Conservation (phyloP, 2,329 filamentous ascomycete species). For the Juglanconis juglandina region DNA sequence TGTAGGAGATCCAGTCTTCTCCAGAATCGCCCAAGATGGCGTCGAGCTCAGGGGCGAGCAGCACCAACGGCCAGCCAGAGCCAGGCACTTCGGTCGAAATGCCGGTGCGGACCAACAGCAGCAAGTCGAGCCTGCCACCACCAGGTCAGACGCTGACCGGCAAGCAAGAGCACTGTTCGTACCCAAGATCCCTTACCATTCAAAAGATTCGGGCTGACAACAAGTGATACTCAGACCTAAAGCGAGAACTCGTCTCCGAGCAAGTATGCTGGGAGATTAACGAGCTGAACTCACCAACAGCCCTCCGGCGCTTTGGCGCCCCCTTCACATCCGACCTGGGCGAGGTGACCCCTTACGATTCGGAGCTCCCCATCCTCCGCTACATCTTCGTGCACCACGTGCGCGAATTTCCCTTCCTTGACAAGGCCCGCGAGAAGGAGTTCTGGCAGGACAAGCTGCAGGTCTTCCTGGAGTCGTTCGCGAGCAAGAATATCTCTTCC, state of each 20-base stretch:
- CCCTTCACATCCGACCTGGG: constrained; percentile 91
- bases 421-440: constrained; percentile 96
- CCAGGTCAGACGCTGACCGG: constrained; percentile 66
- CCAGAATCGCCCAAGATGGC: not conserved
- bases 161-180: constrained; percentile 94
- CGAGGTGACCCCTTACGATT: constrained; percentile 89
- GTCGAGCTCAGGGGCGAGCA: not conserved
- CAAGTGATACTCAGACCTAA: constrained; percentile 64
- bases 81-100: constrained; percentile 11
- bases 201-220: constrained; percentile 23
- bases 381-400: constrained; percentile 99
- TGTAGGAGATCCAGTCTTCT: not conserved
- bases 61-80: constrained; percentile 8
- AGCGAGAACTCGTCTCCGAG: constrained; percentile 86
- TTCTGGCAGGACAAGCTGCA: constrained; percentile 99
- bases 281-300: constrained; percentile 92
- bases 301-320: constrained; percentile 89
- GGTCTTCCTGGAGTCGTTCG: constrained; percentile 93
- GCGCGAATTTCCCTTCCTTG: constrained; percentile 94
- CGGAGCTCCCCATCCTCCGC: constrained; percentile 85
- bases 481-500: constrained; percentile 93
- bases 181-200: not conserved
- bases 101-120: constrained; percentile 26
- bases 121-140: constrained; percentile 30
- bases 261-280: constrained; percentile 88